phyloP scores from a whole-genome alignment of 176 grass and related monocot genomes.

The Alloteropsis semialata region DNA sequence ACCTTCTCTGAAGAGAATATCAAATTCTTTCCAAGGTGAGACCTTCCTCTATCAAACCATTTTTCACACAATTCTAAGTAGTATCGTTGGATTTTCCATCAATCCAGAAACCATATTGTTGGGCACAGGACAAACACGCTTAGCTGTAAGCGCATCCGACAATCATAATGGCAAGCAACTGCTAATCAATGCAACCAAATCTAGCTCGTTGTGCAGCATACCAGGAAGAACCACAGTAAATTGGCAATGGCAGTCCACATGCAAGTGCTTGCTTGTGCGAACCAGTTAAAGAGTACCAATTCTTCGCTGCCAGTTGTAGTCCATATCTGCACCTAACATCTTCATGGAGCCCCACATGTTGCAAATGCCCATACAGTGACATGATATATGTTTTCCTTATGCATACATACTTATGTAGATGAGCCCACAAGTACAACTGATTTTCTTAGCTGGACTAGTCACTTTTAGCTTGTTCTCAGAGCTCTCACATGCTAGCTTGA shows the following conservation, averaged over 20 bases:
- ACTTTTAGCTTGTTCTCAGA: neutral
- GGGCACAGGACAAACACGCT: constrained; percentile 36
- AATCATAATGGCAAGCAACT: constrained; percentile 35
- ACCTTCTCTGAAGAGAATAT: constrained; percentile 37
- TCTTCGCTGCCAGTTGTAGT: constrained; percentile 11
- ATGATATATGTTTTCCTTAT: constrained; percentile 29
- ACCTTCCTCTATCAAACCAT: neutral
- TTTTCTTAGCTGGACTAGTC: constrained; percentile 7
- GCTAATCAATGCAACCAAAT: constrained; percentile 44
- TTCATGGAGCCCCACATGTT: constrained; percentile 24
- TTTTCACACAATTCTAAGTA: neutral
- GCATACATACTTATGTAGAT: constrained; percentile 38
- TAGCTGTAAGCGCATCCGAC: constrained; percentile 34
- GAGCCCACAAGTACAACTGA: neutral
- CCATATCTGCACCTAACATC: constrained; percentile 43
- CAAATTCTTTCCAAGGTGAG: constrained; percentile 66
- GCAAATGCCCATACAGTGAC: constrained; percentile 6
- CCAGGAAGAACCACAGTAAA: constrained; percentile 24
- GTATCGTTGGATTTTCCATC: neutral
- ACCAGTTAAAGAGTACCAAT: constrained; percentile 29
- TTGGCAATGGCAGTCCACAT: constrained; percentile 25
- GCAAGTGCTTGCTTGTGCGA: constrained; percentile 32
- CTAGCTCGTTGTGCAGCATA: constrained; percentile 29
- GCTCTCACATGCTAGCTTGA: neutral
- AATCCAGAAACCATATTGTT: constrained; percentile 36